These are phyloP conservation scores for Penicillium herquei DNA, from an alignment of 495 filamentous ascomycete species.

Conservation along the genomic window DNA sequence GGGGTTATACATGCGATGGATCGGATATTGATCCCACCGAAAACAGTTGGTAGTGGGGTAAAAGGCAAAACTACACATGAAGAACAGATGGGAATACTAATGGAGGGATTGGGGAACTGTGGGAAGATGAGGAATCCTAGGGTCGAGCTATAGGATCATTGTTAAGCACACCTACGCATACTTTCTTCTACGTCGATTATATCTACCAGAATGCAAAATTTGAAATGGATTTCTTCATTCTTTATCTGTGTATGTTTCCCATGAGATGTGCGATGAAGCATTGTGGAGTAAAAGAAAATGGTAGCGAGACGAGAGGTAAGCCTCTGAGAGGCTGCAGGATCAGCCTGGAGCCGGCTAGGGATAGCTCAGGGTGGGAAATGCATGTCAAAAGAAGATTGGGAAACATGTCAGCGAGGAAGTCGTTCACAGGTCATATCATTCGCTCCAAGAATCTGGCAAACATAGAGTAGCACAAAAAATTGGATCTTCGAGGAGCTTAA, in stretches of 20 bases:
- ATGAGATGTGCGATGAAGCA: conserved; percentile 12
- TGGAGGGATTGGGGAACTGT: conserved; percentile 25
- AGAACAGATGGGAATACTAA: conserved; percentile 51
- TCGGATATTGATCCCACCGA: conserved; percentile 72
- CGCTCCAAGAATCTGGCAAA: not conserved
- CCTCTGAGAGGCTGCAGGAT: not conserved
- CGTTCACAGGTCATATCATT: too few relatives aligned
- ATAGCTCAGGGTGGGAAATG: not conserved
- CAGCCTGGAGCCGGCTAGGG: not conserved
- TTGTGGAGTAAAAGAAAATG: conserved; percentile 2
- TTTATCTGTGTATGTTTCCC: conserved; percentile 28
- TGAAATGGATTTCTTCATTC: conserved; percentile 23
- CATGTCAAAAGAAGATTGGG: not conserved
- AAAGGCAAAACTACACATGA: conserved; percentile 13
- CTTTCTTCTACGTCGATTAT: conserved; percentile 4
- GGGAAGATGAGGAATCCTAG: not conserved
- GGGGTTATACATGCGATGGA: conserved; percentile 75
- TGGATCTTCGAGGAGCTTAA: conserved; percentile 13
- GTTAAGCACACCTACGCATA: too few relatives aligned
- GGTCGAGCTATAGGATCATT: conserved; percentile 12
- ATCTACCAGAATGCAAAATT: not conserved
- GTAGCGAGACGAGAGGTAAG: conserved; percentile 1
- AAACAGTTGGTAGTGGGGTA: conserved; percentile 39
- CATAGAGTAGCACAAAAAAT: not conserved
- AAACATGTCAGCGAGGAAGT: too few relatives aligned